phyloP scores from a whole-genome alignment of 495 filamentous ascomycete species.

The Hyaloscypha bicolor region DNA sequence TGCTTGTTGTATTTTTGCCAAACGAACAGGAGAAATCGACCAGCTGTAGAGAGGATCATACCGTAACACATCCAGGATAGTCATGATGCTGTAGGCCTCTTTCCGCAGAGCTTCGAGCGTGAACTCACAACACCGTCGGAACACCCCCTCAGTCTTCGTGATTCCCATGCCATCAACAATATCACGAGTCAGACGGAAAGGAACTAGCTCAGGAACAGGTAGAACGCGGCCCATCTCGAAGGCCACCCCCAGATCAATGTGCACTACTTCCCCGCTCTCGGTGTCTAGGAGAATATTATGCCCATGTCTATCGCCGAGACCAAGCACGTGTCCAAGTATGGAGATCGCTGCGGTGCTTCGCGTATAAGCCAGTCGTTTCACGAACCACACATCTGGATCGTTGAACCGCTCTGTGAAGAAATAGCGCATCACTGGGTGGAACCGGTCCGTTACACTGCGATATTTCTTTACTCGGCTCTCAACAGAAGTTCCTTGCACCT shows the following conservation, averaged over 20 bases:
- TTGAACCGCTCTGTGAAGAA: slow-evolving; percentile 96
- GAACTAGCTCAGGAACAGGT: slow-evolving; percentile 91
- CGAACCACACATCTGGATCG: slow-evolving; percentile 96
- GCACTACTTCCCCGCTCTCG: slow-evolving; percentile 88
- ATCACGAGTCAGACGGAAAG: slow-evolving; percentile 93
- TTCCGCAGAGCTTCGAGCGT: slow-evolving; percentile 90
- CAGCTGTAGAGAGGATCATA: slow-evolving; percentile 97
- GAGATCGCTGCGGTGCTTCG: slow-evolving; percentile 92
- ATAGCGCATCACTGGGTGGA: slow-evolving; percentile 92
- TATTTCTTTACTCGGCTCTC: slow-evolving; percentile 75
- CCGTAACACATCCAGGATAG: slow-evolving; percentile 90
- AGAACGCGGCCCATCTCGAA: slow-evolving; percentile 95
- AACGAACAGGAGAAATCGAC: slow-evolving; percentile 87
- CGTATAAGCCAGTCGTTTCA: slow-evolving; percentile 82
- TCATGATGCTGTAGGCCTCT: slow-evolving; percentile 95
- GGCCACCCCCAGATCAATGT: slow-evolving; percentile 94
- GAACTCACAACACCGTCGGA: slow-evolving; percentile 95
- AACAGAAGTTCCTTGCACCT: slow-evolving; percentile 65
- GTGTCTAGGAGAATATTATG: slow-evolving; percentile 96
- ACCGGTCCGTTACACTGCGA: slow-evolving; percentile 72
- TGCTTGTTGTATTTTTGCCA: slow-evolving; percentile 62
- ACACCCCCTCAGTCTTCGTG: slow-evolving; percentile 92
- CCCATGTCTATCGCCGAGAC: slow-evolving; percentile 93
- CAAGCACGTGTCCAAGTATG: slow-evolving; percentile 90
- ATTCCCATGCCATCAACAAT: slow-evolving; percentile 97